phyloP scores from a whole-genome alignment of 805 yeast genomes.

The Starmerella sp. region DNA sequence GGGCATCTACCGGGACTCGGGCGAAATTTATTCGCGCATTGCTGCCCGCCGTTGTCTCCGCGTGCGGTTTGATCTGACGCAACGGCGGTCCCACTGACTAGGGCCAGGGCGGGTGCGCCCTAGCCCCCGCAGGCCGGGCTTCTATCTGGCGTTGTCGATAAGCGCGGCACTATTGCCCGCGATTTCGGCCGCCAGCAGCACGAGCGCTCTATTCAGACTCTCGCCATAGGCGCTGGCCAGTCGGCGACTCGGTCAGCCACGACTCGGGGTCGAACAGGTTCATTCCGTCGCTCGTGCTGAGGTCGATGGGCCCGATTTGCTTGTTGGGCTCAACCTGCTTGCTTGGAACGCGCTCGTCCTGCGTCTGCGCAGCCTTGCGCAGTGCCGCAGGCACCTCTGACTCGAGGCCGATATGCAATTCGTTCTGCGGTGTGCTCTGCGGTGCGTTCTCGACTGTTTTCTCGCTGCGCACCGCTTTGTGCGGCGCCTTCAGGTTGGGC shows the following conservation, averaged over 20 bases:
- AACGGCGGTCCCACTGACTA: too few species aligned
- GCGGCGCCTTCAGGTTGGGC: neutral
- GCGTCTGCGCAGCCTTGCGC: neutral
- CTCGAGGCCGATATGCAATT: neutral
- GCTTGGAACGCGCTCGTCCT: neutral
- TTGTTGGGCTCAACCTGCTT: neutral
- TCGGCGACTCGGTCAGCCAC: conserved; percentile 13
- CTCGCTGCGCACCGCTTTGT: too few species aligned
- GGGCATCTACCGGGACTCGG: neutral
- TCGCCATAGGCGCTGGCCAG: conserved; percentile 8
- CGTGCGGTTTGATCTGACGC: too few species aligned
- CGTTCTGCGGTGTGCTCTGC: neutral
- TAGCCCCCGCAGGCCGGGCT: too few species aligned
- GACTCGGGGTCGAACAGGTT: conserved; percentile 13
- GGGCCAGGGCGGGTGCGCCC: too few species aligned
- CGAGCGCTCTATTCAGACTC: neutral
- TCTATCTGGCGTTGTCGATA: too few species aligned
- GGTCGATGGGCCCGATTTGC: neutral
- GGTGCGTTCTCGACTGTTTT: neutral
- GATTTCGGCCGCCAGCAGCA: too few species aligned
- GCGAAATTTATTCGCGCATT: too few species aligned
- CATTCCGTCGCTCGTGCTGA: neutral
- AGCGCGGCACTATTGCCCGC: too few species aligned
- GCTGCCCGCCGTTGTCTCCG: too few species aligned
- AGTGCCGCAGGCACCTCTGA: too few species aligned